These are phyloP conservation scores for Emergomyces pasteurianus DNA, from an alignment of 2,329 filamentous ascomycete species.

Conservation along the genomic window DNA sequence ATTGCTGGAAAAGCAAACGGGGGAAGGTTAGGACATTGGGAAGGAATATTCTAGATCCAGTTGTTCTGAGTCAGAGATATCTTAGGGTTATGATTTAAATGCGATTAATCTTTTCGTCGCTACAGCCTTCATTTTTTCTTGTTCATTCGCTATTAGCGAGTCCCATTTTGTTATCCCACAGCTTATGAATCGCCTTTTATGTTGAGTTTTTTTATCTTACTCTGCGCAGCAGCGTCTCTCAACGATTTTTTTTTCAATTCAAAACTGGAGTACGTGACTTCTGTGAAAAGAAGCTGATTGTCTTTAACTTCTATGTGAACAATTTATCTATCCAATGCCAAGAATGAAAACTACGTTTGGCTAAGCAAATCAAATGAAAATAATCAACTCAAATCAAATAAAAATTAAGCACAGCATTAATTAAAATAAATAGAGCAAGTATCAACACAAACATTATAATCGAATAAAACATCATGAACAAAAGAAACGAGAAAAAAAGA, in stretches of 20 bases:
- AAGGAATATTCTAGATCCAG: no score
- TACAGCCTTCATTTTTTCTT: no score
- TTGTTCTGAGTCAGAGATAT: no score
- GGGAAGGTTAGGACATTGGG: no score
- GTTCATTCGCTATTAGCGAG: neutral
- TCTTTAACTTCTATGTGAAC: neutral
- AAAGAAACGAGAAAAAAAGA: constrained; percentile 1
- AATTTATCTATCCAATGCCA: neutral
- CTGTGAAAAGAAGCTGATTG: no score
- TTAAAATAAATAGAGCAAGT: neutral
- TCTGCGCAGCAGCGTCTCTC: no score
- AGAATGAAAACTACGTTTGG: neutral
- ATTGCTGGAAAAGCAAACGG: no score
- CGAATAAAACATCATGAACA: neutral
- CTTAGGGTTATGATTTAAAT: neutral
- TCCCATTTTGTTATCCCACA: neutral
- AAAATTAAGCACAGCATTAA: neutral
- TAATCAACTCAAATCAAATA: neutral
- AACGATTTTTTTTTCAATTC: neutral
- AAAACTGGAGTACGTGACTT: no score
- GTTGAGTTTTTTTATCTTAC: no score
- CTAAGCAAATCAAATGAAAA: neutral
- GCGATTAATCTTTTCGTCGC: no score
- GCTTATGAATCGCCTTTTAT: no score
- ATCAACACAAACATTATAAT: neutral